Percentiles rank a stretch among this genome's conserved stretches.
phyloP scores from a whole-genome alignment of 768 basidiomycete genomes.

The Lactarius tabidus region DNA sequence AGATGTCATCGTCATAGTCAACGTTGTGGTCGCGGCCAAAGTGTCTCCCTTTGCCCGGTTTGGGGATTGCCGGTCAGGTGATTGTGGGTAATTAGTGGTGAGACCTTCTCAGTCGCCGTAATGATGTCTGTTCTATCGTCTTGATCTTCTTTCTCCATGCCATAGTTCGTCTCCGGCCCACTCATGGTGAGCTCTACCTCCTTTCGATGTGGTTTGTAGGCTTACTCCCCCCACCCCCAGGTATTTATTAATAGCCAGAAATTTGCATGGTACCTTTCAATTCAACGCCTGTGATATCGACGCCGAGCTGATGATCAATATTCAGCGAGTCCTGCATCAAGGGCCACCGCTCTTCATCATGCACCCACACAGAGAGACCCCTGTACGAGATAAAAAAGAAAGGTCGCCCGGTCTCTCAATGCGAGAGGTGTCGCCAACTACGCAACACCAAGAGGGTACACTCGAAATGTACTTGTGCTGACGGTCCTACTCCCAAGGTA shows the following conservation, averaged over 20 bases:
- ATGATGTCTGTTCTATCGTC: background rate
- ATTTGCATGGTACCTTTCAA: conserved; percentile 23
- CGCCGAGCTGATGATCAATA: background rate
- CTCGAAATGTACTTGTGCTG: conserved; percentile 27
- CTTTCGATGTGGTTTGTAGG: background rate
- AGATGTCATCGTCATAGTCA: conserved; percentile 8
- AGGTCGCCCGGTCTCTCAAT: conserved; percentile 26
- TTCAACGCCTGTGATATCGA: background rate
- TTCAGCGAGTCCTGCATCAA: conserved; percentile 27
- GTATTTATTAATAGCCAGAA: conserved; percentile 27
- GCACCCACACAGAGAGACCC: conserved; percentile 26
- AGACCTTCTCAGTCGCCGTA: background rate
- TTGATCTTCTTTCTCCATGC: background rate
- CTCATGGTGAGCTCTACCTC: conserved; percentile 11
- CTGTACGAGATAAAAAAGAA: conserved; percentile 28
- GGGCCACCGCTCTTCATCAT: conserved; percentile 27
- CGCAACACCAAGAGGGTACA: conserved; percentile 25
- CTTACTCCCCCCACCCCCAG: conserved; percentile 2
- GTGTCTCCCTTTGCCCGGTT: background rate
- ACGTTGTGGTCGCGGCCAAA: background rate
- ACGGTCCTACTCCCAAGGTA: conserved; percentile 3
- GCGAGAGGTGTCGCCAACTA: conserved; percentile 26
- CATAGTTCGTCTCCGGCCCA: background rate
- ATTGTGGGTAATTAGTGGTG: background rate
- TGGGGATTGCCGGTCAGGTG: background rate